Evolutionary conservation across 164 flowering plant genomes (phyloP), one percentile per base, ranked within the genome.

Genomic region (Pachysandra terminalis): DNA sequence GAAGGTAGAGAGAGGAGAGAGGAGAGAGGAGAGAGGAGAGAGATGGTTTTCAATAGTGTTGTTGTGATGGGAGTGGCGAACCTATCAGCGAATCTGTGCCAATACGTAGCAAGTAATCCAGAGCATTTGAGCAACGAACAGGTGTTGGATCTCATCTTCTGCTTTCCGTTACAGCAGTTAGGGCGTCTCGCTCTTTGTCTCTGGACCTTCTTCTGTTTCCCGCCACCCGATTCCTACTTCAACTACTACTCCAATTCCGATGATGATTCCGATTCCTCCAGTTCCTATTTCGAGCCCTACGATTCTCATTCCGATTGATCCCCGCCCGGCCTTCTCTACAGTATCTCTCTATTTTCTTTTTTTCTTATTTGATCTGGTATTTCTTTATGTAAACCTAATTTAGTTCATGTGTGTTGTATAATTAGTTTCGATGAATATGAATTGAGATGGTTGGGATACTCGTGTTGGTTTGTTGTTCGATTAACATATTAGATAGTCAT

Each of bases 91-190:
- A 69, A 82, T 37, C 19, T 83, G 14, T 91, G 96, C 70, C 98
- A 91, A 74, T 85, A 83, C 82, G 70, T 93, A 64, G 93, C 98
- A 2, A 89, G 94, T 75, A 89, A 91, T 64, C 98, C 98, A 0
- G 89, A 91, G 76, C 75, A 85, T 5, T 63, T 93, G 16, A 67
- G 72, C 70, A 72, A 79, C 74, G 78, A 84, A 35, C 83, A 83
- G 51, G 90, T 88, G 12, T 69, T 93, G 26, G 67, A 83, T 65
- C 94, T 91, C 75, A 61, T 93, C 76, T 89, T 82, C 80, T 89
- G 92, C 68, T 61, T 88, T 48, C 98, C 98, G 17, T 79, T 89
- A 63, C 90, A 77, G 25, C 89, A 85, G 7, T 59, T 91, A 23
- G 81, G 84, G 23, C 87, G 93, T 61, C 73, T 92, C 70, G 82